A percentile compares a stretch with the other conserved stretches of the same genome.
phyloP scores from a whole-genome alignment of 495 filamentous ascomycete species.

The Hyaloscypha bicolor region DNA sequence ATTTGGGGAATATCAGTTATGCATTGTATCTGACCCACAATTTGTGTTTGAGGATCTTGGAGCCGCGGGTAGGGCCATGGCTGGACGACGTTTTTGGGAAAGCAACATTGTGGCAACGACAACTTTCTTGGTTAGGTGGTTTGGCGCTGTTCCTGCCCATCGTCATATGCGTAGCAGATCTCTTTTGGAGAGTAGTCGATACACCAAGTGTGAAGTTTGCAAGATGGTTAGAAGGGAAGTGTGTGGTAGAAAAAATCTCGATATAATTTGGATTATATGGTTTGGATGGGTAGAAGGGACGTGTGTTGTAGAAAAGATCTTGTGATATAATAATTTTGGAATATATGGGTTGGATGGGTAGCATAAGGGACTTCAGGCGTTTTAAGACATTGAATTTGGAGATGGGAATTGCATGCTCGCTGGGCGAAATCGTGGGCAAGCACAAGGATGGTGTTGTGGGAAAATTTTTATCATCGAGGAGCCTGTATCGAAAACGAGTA shows the following conservation, averaged over 20 bases:
- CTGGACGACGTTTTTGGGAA: constrained; percentile 43
- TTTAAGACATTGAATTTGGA: neutral
- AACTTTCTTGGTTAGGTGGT: constrained; percentile 48
- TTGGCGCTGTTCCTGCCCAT: constrained; percentile 47
- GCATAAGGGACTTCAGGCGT: no score
- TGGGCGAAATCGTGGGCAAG: neutral
- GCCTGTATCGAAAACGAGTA: neutral
- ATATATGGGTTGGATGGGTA: no score
- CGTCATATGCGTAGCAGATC: constrained; percentile 53
- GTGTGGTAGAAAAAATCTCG: constrained; percentile 19
- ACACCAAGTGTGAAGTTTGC: constrained; percentile 56
- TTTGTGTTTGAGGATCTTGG: constrained; percentile 51
- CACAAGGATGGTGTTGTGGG: neutral
- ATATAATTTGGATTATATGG: neutral
- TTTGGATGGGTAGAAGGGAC: constrained; percentile 30
- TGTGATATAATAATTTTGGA: neutral
- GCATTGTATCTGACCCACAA: constrained; percentile 61
- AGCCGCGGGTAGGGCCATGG: constrained; percentile 48
- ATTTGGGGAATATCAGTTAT: constrained; percentile 61
- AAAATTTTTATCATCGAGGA: neutral
- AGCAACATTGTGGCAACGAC: constrained; percentile 47
- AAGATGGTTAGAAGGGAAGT: constrained; percentile 48
- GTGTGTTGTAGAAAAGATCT: constrained; percentile 21
- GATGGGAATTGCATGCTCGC: neutral
- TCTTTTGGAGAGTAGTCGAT: constrained; percentile 59